Base-by-base conservation (phyloP, 805 yeast species). In the Myxozyma kluyveri region DNA sequence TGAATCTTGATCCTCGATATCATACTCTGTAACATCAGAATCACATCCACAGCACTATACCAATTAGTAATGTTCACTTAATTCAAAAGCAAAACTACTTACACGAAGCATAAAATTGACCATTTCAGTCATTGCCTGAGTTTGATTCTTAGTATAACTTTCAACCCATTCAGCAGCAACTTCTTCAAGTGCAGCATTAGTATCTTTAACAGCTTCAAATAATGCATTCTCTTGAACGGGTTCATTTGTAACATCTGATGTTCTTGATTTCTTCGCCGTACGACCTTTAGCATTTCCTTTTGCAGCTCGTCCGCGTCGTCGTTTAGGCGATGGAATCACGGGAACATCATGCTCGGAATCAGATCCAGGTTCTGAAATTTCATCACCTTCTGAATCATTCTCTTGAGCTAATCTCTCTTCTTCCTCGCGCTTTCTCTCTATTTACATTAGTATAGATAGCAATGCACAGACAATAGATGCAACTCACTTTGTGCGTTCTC, bases 1-100 rank as follows among this genome's bases (percentile, higher is more conserved):
- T 5, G 86, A 79, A 38, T 85, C 89, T 47, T 78, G 72, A 61
- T 82, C 83, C 22, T 72, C 73, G 45, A 88, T 82, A 65, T 89
- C 96, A 66, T 90, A 95, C 24, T 80, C 79, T 53, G 82, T 83
- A 6, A 60, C 46, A 6, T 52, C 21, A 17, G 42, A 17, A n/a
- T 47, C 43, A 23, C 58, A 49, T 14, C 61, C 62, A 27, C 56
- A 56, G 53, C 56, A 47, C 55, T 48, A 46, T n/a, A n/a, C 32
- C 22, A 14, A 27, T 7, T 27, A 38, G 23, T 9, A 23, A 14
- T 18, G 23, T n/a, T 18, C 22, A 18, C 33, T 6, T 24, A 45
- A 32, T 18, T 14, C 4, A n/a, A 27, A 17, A 17, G 12, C 3
- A 17, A n/a, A 17, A 21, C 7, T 22, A 39, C 56, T 2, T 44